Conservation (phyloP, 2,329 filamentous ascomycete species). For the Fusarium sp. region DNA sequence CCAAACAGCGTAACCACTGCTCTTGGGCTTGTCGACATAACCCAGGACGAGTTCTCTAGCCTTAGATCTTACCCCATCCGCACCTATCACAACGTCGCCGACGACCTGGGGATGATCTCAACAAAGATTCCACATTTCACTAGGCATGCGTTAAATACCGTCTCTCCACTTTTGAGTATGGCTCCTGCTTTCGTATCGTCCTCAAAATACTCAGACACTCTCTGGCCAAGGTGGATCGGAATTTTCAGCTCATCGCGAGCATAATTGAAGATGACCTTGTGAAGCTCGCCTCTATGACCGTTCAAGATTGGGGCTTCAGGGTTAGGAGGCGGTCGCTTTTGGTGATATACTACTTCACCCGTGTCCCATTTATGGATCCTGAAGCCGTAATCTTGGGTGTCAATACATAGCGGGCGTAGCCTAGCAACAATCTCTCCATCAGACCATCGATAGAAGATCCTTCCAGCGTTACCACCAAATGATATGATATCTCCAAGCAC, state of each 20-base stretch:
- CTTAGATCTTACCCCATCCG: constrained; percentile 33
- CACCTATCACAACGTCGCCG: constrained; percentile 34
- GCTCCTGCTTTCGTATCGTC: constrained; percentile 7
- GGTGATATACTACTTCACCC: constrained; percentile 67
- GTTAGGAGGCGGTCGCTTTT: constrained; percentile 50
- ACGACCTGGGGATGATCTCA: constrained; percentile 6
- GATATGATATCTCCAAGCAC: constrained; percentile 56
- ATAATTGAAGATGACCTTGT: constrained; percentile 32
- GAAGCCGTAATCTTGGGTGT: constrained; percentile 58
- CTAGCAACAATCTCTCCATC: constrained; percentile 54
- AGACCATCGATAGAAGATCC: constrained; percentile 70
- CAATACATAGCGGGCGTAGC: constrained; percentile 35
- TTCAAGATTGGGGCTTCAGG: constrained; percentile 32
- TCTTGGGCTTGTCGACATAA: constrained; percentile 25
- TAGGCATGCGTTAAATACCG: background rate
- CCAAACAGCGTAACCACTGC: constrained; percentile 44
- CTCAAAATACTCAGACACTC: constrained; percentile 27
- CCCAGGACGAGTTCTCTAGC: constrained; percentile 36
- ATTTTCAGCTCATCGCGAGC: constrained; percentile 26
- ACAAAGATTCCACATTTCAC: fast-evolving
- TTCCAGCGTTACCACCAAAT: constrained; percentile 33
- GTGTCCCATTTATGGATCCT: constrained; percentile 33
- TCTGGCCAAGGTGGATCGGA: constrained; percentile 21
- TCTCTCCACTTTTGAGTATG: constrained; percentile 17
- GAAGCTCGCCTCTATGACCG: constrained; percentile 30